Conservation (phyloP, 179 eudicot genomes). For the Beta macrorhiza region DNA sequence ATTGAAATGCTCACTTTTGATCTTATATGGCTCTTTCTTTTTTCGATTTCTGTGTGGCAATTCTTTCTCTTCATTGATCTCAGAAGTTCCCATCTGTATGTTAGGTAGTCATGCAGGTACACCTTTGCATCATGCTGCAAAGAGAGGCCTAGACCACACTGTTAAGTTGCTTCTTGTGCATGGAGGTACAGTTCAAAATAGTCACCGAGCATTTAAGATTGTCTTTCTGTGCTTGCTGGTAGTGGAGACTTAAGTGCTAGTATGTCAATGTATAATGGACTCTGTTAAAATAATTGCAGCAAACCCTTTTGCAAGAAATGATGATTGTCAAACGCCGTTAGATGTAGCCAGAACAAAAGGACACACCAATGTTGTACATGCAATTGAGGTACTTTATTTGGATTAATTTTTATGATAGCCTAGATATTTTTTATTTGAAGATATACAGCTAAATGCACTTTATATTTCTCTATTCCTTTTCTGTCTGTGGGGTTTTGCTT, state of each 20-base stretch:
- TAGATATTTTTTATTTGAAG: neutral
- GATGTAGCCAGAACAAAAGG: constrained; percentile 85
- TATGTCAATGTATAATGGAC: neutral
- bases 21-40: too few relatives aligned
- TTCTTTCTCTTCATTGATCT: neutral
- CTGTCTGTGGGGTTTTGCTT: neutral
- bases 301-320: constrained; percentile 73
- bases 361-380: constrained; percentile 60
- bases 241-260: neutral
- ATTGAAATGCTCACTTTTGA: neutral
- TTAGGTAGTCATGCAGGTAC: constrained; percentile 88
- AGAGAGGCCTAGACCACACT: constrained; percentile 79
- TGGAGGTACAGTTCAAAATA: constrained; percentile 49
- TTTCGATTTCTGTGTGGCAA: neutral
- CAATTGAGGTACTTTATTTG: constrained; percentile 67
- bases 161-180: constrained; percentile 75
- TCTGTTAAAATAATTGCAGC: constrained; percentile 46
- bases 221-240: neutral
- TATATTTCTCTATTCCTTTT: neutral
- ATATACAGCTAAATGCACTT: neutral
- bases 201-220: neutral
- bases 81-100: neutral
- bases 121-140: constrained; percentile 92
- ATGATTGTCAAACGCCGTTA: constrained; percentile 85
- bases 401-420: neutral